Conservation (phyloP, 805 yeast species). For the Candida cerambycidarum region DNA sequence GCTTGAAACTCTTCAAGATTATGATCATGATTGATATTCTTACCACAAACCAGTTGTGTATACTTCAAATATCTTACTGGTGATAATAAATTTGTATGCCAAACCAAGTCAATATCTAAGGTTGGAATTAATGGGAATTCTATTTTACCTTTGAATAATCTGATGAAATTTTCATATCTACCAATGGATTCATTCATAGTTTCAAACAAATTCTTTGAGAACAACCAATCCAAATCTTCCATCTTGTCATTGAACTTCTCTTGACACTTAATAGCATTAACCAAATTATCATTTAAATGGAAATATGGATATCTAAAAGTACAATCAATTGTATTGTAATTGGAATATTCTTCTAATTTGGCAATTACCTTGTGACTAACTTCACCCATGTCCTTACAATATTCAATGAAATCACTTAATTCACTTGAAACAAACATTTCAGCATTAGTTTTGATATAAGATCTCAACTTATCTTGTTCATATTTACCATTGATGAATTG, state of each 20-base stretch:
- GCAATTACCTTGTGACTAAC: conserved; percentile 2
- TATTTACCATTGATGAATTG: conserved; percentile 13
- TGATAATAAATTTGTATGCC: conserved; percentile 27
- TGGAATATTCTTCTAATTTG: conserved; percentile 7
- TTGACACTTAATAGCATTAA: conserved; percentile 23
- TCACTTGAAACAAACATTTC: conserved; percentile 5
- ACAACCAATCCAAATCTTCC: conserved; percentile 20
- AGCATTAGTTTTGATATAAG: conserved; percentile 24
- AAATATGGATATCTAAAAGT: conserved; percentile 4
- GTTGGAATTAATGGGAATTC: conserved; percentile 20
- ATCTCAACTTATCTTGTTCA: conserved; percentile 5
- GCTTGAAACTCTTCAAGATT: conserved; percentile 21
- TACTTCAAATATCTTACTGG: conserved; percentile 4
- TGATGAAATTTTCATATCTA: conserved; percentile 21
- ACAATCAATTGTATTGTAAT: conserved; percentile 5
- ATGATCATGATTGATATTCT: conserved; percentile 21
- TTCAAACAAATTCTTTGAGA: conserved; percentile 10
- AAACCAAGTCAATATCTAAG: conserved; percentile 26
- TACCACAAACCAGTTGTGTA: conserved; percentile 5
- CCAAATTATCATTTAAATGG: conserved; percentile 21
- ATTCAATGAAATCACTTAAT: background rate
- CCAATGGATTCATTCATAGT: conserved; percentile 9
- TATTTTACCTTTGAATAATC: conserved; percentile 7
- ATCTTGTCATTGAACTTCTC: conserved; percentile 22
- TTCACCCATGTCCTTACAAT: background rate